Evolutionary conservation across 306 rosid genomes (phyloP).

Genomic region (Quercus engelmannii): DNA sequence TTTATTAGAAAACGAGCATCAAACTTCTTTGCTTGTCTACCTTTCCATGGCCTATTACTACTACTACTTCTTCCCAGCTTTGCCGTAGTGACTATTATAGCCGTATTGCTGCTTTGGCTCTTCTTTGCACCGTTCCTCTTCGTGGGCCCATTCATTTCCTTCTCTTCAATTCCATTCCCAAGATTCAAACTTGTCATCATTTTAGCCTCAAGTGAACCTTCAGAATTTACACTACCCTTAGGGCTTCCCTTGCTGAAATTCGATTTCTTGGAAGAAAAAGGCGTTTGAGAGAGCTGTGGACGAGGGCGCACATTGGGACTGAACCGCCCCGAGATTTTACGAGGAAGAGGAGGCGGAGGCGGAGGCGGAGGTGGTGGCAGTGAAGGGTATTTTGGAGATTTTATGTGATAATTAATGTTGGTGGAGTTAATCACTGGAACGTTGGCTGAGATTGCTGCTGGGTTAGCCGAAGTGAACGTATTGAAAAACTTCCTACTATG

Average conservation of each 20-base stretch:
- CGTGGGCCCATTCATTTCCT: conserved; percentile 1
- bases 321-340: conserved; percentile 21
- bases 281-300: conserved; percentile 18
- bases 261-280: conserved; percentile 12
- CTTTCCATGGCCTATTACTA: conserved; percentile 41
- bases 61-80: conserved; percentile 20
- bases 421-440: not conserved
- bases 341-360: not conserved
- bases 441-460: not conserved
- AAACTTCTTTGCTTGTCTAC: conserved; percentile 52
- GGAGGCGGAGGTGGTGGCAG: not conserved
- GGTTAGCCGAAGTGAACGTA: not conserved
- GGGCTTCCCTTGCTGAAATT: conserved; percentile 10
- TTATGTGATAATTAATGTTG: not conserved
- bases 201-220: conserved; percentile 14
- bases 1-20: conserved; percentile 62
- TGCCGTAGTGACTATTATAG: not conserved
- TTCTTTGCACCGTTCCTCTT: conserved; percentile 21
- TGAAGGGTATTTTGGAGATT: conserved; percentile 7
- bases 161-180: conserved; percentile 22
- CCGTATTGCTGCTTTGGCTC: not conserved
- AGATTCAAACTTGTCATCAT: conserved; percentile 31
- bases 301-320: conserved; percentile 11
- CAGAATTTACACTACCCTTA: not conserved
- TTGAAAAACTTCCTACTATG: conserved; percentile 40